Conservation (phyloP, 2,329 filamentous ascomycete species). For the Fusarium neocosmosporiellum region DNA sequence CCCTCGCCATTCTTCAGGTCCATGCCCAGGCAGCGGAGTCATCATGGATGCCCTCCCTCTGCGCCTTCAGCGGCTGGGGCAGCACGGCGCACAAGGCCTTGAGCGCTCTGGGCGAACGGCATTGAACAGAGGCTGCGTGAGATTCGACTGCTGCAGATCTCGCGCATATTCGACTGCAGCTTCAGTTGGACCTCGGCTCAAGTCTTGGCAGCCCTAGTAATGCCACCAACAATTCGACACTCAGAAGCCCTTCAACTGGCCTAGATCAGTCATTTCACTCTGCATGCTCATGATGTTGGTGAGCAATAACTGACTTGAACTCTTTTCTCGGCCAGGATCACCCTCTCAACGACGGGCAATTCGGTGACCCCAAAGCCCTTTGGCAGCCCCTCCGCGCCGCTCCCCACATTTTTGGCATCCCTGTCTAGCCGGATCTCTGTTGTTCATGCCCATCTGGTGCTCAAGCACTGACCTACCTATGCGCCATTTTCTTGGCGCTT, state of each 20-base stretch:
- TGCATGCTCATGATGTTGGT: background rate
- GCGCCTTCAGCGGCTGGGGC: conserved; percentile 9
- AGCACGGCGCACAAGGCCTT: background rate
- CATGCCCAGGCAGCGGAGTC: background rate
- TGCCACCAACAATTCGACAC: background rate
- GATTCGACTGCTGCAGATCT: background rate
- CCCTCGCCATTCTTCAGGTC: background rate
- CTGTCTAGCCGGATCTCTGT: conserved; percentile 38
- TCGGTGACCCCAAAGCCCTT: background rate
- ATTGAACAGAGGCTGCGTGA: background rate
- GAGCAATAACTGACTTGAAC: background rate
- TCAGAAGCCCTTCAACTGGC: background rate
- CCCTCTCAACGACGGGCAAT: background rate
- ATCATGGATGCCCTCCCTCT: background rate
- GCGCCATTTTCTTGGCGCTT: conserved; percentile 41
- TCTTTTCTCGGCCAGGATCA: background rate
- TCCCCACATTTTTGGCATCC: conserved; percentile 36
- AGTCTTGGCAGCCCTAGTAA: conserved; percentile 14
- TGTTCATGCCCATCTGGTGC: conserved; percentile 12
- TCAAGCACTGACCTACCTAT: conserved; percentile 15
- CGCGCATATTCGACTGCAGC: background rate
- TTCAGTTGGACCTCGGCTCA: conserved; percentile 4
- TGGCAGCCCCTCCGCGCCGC: background rate
- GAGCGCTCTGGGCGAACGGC: conserved; percentile 1
- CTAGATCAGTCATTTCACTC: background rate